Conservation (phyloP, 2,329 filamentous ascomycete species). For the Curvularia sp. region DNA sequence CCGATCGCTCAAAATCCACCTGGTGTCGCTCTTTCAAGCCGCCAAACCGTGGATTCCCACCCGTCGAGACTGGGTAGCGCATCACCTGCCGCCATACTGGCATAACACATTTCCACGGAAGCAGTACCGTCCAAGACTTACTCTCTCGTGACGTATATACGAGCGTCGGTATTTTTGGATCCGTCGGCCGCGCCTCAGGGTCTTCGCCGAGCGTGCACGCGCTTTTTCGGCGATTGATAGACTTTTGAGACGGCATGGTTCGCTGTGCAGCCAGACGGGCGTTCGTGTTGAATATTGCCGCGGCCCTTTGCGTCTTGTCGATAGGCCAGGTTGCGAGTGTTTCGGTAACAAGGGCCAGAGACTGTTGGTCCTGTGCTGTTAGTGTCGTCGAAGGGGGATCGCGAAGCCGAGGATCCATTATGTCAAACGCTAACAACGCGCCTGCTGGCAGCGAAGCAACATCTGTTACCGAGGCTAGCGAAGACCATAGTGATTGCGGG, state of each 20-base stretch:
- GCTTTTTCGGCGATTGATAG: slow-evolving; percentile 78
- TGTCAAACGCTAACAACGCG: slow-evolving; percentile 73
- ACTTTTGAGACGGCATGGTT: slow-evolving; percentile 76
- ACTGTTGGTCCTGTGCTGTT: slow-evolving; percentile 26
- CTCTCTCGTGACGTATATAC: slow-evolving; percentile 68
- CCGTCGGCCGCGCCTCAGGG: slow-evolving; percentile 64
- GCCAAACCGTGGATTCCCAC: slow-evolving; percentile 81
- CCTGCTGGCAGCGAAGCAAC: slow-evolving; percentile 73
- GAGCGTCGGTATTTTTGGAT: slow-evolving; percentile 80
- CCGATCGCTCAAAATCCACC: slow-evolving; percentile 77
- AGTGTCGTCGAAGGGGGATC: slow-evolving; percentile 71
- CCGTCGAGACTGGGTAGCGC: slow-evolving; percentile 79
- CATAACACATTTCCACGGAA: slow-evolving; percentile 89
- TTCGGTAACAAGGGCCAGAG: slow-evolving; percentile 60
- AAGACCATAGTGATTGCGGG: slow-evolving; percentile 46
- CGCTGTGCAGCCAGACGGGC: slow-evolving; percentile 69
- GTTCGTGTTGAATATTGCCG: slow-evolving; percentile 72
- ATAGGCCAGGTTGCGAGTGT: slow-evolving; percentile 72
- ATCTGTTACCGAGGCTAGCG: slow-evolving; percentile 41
- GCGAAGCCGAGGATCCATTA: slow-evolving; percentile 79
- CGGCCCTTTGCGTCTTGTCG: slow-evolving; percentile 60
- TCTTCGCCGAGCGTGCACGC: slow-evolving; percentile 68
- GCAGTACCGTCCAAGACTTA: slow-evolving; percentile 77
- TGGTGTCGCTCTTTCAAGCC: slow-evolving; percentile 82
- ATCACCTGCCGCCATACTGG: slow-evolving; percentile 87